phyloP scores from a whole-genome alignment of 2,329 filamentous ascomycete genomes.

The Colletotrichum sp. region DNA sequence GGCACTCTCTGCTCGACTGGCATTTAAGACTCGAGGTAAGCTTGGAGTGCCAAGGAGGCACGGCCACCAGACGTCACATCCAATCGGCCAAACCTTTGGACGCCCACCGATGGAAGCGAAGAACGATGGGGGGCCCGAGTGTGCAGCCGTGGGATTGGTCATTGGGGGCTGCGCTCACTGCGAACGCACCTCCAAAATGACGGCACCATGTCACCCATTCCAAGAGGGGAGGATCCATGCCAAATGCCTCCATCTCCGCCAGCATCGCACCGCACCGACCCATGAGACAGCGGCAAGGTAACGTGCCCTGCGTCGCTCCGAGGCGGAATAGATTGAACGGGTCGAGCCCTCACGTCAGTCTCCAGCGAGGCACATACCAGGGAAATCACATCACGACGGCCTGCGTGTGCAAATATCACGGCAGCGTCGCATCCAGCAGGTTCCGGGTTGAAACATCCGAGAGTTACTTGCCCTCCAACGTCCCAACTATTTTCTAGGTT shows the following conservation, averaged over 20 bases:
- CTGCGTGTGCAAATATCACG: not conserved
- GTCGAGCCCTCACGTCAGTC: not conserved
- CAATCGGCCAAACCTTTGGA: conserved; percentile 5
- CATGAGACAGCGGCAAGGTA: not conserved
- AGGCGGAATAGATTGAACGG: not conserved
- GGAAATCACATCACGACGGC: not conserved
- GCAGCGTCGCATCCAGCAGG: not conserved
- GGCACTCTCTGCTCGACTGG: not conserved
- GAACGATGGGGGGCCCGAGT: not conserved
- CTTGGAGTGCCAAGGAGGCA: not conserved
- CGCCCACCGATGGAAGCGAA: not conserved
- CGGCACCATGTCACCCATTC: conserved; percentile 5
- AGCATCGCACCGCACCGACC: not conserved
- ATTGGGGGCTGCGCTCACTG: not conserved
- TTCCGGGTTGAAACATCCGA: conserved; percentile 4
- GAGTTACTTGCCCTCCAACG: not conserved
- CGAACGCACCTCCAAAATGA: not conserved
- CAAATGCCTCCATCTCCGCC: not conserved
- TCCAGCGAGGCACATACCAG: not conserved
- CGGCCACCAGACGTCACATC: conserved; percentile 4
- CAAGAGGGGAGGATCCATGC: conserved; percentile 8
- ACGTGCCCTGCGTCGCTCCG: not conserved
- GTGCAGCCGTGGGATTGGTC: not conserved
- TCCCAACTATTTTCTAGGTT: not conserved
- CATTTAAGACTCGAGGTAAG: not conserved